Evolutionary conservation across 768 basidiomycete genomes (phyloP).

Genomic region (Leccinellum rugosiceps): DNA sequence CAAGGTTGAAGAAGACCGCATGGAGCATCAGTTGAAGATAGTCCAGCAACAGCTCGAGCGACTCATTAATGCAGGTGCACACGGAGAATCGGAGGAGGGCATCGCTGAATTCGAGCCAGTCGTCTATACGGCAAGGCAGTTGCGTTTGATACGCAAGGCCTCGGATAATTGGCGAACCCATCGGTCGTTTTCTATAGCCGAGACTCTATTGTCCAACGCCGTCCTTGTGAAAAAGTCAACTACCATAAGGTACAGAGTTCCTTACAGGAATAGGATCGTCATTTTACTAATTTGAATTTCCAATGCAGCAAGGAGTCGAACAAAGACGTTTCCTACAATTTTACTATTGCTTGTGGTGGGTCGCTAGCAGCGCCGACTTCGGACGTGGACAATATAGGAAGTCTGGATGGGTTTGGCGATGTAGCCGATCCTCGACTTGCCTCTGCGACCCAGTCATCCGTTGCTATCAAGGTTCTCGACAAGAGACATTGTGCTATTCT

Average conservation of each 20-base stretch:
- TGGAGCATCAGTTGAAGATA: too few relatives aligned
- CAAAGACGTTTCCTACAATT: slow-evolving; percentile 90
- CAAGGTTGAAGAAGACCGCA: too few relatives aligned
- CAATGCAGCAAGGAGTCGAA: slow-evolving; percentile 70
- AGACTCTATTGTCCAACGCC: slow-evolving; percentile 78
- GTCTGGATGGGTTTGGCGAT: slow-evolving; percentile 89
- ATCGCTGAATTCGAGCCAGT: too few relatives aligned
- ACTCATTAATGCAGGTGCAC: too few relatives aligned
- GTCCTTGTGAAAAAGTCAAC: slow-evolving; percentile 92
- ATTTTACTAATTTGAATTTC: slow-evolving; percentile 9
- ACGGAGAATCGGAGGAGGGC: too few relatives aligned
- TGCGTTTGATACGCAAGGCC: too few relatives aligned
- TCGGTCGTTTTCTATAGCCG: slow-evolving; percentile 88
- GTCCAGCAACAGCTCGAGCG: too few relatives aligned
- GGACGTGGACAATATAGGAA: slow-evolving; percentile 79
- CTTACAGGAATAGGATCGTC: neutral
- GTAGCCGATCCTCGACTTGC: slow-evolving; percentile 77
- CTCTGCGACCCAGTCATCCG: slow-evolving; percentile 73
- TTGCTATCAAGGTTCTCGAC: slow-evolving; percentile 90
- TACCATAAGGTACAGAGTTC: slow-evolving; percentile 66
- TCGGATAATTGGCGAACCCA: too few relatives aligned
- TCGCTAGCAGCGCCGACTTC: slow-evolving; percentile 77
- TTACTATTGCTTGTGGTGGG: slow-evolving; percentile 83
- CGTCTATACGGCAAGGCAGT: too few relatives aligned
- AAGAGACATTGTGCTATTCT: slow-evolving; percentile 82